phyloP scores from a whole-genome alignment of 352 stramenopile genomes.

The Globisporangium orthogonon region DNA sequence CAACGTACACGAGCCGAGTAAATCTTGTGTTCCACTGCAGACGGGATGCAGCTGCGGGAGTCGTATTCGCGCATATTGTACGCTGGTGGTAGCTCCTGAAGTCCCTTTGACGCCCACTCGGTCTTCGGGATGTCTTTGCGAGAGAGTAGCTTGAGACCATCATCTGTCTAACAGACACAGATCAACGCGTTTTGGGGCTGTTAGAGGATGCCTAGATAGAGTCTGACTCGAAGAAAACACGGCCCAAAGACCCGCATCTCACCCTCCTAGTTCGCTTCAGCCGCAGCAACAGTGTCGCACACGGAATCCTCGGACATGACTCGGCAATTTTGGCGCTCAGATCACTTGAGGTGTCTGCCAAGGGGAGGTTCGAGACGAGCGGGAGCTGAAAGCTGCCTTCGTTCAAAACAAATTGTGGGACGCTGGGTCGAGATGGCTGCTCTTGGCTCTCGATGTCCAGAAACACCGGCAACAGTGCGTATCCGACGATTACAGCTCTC shows the following conservation, averaged over 20 bases:
- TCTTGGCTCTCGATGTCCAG: slow-evolving; percentile 49
- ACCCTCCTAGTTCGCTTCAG: slow-evolving; percentile 45
- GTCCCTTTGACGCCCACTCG: slow-evolving; percentile 47
- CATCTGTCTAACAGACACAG: slow-evolving; percentile 26
- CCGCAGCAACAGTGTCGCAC: slow-evolving; percentile 72
- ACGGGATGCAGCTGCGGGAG: slow-evolving; percentile 32
- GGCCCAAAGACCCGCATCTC: slow-evolving; percentile 4
- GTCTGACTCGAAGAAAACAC: not conserved
- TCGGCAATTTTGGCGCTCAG: slow-evolving; percentile 33
- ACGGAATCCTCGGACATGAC: slow-evolving; percentile 49
- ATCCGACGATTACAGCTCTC: slow-evolving; percentile 61
- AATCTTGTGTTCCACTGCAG: slow-evolving; percentile 48
- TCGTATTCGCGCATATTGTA: slow-evolving; percentile 55
- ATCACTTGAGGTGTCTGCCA: slow-evolving; percentile 24
- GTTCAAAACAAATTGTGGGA: slow-evolving; percentile 55
- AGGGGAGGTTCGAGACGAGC: slow-evolving; percentile 37
- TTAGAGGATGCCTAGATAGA: not conserved
- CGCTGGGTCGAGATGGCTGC: slow-evolving; percentile 41
- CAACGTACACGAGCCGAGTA: slow-evolving; percentile 41
- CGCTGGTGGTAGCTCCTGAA: slow-evolving; percentile 32
- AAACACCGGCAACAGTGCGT: slow-evolving; percentile 68
- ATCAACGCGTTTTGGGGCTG: not conserved
- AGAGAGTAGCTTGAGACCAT: slow-evolving; percentile 52
- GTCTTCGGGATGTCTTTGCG: slow-evolving; percentile 32
- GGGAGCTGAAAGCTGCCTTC: slow-evolving; percentile 75